These are phyloP conservation scores for Pythium aquatile DNA, from an alignment of 352 stramenopile species.

Conservation along the genomic window DNA sequence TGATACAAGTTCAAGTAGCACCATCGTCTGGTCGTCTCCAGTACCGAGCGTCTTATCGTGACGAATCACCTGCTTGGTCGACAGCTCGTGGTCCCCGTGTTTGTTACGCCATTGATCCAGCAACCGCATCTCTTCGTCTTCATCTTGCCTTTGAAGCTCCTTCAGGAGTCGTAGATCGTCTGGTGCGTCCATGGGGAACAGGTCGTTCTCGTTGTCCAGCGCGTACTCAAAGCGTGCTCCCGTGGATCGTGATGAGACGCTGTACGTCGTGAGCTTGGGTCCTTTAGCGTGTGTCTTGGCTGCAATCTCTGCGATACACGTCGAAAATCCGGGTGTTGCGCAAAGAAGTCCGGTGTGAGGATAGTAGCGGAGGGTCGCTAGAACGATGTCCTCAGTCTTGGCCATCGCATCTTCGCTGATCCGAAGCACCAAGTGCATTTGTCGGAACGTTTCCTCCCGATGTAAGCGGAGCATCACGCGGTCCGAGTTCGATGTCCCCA, in stretches of 20 bases:
- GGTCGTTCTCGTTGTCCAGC: constrained; percentile 56
- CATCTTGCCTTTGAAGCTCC: constrained; percentile 47
- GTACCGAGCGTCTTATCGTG: neutral
- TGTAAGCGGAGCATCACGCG: constrained; percentile 36
- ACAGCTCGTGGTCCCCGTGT: constrained; percentile 2
- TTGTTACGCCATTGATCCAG: constrained; percentile 35
- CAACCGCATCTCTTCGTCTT: constrained; percentile 31
- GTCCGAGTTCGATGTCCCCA: constrained; percentile 20
- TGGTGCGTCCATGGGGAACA: constrained; percentile 37
- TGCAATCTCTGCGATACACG: constrained; percentile 32
- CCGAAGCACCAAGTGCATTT: constrained; percentile 63
- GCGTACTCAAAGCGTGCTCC: constrained; percentile 58
- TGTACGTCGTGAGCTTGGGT: constrained; percentile 48
- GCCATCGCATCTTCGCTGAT: constrained; percentile 20
- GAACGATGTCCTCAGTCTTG: constrained; percentile 30
- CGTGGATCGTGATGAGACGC: constrained; percentile 25
- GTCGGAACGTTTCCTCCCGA: constrained; percentile 49
- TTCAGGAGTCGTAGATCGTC: constrained; percentile 40
- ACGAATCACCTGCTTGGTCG: neutral
- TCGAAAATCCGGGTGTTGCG: constrained; percentile 55
- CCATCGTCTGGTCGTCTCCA: constrained; percentile 12
- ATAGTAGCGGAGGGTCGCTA: constrained; percentile 56
- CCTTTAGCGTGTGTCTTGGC: constrained; percentile 35
- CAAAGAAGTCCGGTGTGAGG: constrained; percentile 49
- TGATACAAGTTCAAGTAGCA: constrained; percentile 22